These are phyloP conservation scores for Dichotomopilus funicola DNA, from an alignment of 2,329 filamentous ascomycete species.

Conservation along the genomic window DNA sequence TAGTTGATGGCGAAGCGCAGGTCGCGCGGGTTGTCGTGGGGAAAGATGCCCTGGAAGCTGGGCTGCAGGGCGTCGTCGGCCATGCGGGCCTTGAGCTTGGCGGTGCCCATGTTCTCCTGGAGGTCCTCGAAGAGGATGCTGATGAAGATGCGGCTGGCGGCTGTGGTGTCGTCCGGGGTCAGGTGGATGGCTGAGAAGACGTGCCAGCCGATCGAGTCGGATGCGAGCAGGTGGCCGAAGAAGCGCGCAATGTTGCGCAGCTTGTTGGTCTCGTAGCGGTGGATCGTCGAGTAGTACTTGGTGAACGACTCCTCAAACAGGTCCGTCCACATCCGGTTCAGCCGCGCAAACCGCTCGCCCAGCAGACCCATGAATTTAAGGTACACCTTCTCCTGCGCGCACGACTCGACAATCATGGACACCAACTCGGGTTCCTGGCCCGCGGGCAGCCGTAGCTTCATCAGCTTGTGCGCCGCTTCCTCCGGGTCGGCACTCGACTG, in stretches of 20 bases:
- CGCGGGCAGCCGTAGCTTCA: slow-evolving; percentile 82
- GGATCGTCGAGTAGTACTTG: slow-evolving; percentile 95
- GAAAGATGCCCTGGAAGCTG: slow-evolving; percentile 80
- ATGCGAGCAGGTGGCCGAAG: slow-evolving; percentile 84
- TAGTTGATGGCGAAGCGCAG: slow-evolving; percentile 98
- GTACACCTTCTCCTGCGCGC: slow-evolving; percentile 92
- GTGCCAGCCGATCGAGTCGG: slow-evolving; percentile 89
- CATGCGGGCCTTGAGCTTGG: slow-evolving; percentile 68
- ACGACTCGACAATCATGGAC: slow-evolving; percentile 96
- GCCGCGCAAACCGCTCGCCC: slow-evolving; percentile 89
- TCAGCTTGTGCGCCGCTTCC: slow-evolving; percentile 94
- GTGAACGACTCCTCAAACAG: slow-evolving; percentile 85
- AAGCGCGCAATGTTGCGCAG: slow-evolving; percentile 92
- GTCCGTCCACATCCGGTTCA: slow-evolving; percentile 91
- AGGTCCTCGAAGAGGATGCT: slow-evolving; percentile 96
- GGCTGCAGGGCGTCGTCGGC: slow-evolving; percentile 72
- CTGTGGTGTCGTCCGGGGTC: slow-evolving; percentile 95
- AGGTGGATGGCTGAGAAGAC: slow-evolving; percentile 77
- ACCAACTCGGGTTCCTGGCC: slow-evolving; percentile 86
- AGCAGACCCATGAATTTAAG: slow-evolving; percentile 96
- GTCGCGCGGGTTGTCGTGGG: slow-evolving; percentile 79
- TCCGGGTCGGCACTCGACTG: slow-evolving; percentile 95
- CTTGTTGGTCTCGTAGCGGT: slow-evolving; percentile 92
- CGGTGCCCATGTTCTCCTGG: slow-evolving; percentile 77
- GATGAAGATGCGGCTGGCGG: slow-evolving; percentile 94